Evolutionary conservation across 768 basidiomycete species (phyloP), one percentile per base, ranked within the genome.

Genomic region (Phaffia tasmanica): DNA sequence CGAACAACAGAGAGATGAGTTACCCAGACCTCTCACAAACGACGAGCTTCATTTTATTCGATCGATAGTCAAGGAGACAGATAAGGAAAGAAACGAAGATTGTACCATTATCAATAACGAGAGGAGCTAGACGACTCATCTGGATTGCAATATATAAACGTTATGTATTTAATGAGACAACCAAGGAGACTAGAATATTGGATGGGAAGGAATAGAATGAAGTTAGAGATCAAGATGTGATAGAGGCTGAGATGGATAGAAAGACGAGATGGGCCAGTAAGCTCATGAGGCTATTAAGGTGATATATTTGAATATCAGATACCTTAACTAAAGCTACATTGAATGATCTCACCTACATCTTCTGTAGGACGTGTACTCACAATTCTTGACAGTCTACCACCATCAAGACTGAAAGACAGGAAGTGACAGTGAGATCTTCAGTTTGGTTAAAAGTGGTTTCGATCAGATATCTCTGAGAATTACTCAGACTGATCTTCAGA

Each of bases 61-160:
- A 35, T 42, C 35, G 48, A 21, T 32, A 51, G 2, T 50, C 0
- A 9, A 6, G 0, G 7, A 15, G n/a, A 15, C n/a, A 58, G 30
- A n/a, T 9, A 18, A 58, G 57, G 3, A 27, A 49, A 18, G 29
- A 29, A 11, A n/a, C 29, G 53, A 56, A 21, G 49, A 27, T 14
- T 47, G 63, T 7, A 51, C 93, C 93, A 81, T 97, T 95, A 80
- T 98, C 93, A 74, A 91, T 93, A 72, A 97, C 93, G 75, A 98
- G 90, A 67, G 93, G 92, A 7, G 91, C 87, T 69, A 92, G 84
- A 46, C 86, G 76, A 63, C 88, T 86, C 90, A 95, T 93, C 62
- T 15, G 71, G 70, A 18, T 46, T 25, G 56, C 27, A 5, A 46
- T 57, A 57, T 8, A 35, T 58, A 48, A 30, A 11, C 35, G 11